Conservation (phyloP, 805 yeast genomes). For the Metschnikowia santaceciliae region DNA sequence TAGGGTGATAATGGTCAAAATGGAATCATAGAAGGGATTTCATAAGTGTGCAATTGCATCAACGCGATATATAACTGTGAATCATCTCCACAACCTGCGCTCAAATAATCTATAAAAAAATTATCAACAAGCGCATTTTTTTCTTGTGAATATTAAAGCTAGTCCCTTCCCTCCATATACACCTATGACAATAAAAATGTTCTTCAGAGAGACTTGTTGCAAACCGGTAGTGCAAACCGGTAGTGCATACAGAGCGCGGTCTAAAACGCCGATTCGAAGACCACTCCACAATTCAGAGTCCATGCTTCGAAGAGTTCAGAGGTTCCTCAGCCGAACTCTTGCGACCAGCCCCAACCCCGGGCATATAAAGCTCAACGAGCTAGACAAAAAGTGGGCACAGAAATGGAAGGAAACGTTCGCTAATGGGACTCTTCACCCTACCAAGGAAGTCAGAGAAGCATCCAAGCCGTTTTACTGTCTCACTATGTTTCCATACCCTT, state of each 20-base stretch:
- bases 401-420: conserved; percentile 43
- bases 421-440: conserved; percentile 35
- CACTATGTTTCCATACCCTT: conserved; percentile 95
- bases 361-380: conserved; percentile 18
- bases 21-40: neutral
- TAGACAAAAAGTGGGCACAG: conserved; percentile 52
- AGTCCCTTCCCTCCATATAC: neutral
- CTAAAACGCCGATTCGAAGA: neutral
- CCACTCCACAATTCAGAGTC: neutral
- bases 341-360: neutral
- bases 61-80: neutral
- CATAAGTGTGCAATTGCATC: neutral
- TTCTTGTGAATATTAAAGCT: neutral
- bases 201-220: neutral
- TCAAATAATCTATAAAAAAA: too few relatives aligned
- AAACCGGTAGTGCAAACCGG: neutral
- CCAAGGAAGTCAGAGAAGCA: conserved; percentile 6
- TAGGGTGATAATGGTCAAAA: neutral
- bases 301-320: conserved; percentile 1
- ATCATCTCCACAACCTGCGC: neutral
- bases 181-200: neutral
- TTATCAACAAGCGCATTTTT: too few relatives aligned
- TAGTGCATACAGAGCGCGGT: conserved; percentile 1
- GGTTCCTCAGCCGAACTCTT: neutral
- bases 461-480: conserved; percentile 52